phyloP scores from a whole-genome alignment of 2,329 filamentous ascomycete species.

The Hypoxylon sp. region DNA sequence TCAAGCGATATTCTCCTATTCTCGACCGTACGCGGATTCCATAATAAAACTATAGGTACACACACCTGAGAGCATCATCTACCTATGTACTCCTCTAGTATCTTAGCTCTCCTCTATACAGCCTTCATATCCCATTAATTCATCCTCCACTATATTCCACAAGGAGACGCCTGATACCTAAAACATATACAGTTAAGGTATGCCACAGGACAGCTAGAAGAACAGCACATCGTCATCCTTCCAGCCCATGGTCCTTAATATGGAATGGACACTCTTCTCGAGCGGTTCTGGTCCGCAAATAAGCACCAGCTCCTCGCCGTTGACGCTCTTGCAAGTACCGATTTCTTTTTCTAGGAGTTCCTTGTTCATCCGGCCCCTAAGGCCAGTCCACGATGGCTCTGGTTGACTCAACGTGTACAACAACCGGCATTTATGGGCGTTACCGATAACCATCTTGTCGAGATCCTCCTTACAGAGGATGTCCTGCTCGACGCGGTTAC shows the following conservation, averaged over 20 bases:
- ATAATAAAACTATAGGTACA: neutral
- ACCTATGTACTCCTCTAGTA: neutral
- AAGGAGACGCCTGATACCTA: neutral
- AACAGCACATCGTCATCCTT: constrained; percentile 79
- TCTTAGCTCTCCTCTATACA: neutral
- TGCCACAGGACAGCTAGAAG: constrained; percentile 68
- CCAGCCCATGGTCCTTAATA: constrained; percentile 75
- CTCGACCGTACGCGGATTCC: neutral
- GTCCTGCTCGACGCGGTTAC: constrained; percentile 82
- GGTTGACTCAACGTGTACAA: constrained; percentile 79
- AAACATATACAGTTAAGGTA: constrained; percentile 1
- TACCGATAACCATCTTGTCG: constrained; percentile 70
- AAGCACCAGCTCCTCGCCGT: constrained; percentile 74
- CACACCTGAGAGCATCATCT: neutral
- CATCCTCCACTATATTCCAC: neutral
- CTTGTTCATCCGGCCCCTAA: constrained; percentile 75
- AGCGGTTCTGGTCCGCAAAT: constrained; percentile 84
- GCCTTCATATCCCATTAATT: neutral
- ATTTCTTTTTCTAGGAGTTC: constrained; percentile 74
- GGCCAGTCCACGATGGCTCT: constrained; percentile 75
- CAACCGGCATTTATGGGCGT: constrained; percentile 72
- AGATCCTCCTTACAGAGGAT: constrained; percentile 85
- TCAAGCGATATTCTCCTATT: neutral
- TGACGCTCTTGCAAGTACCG: constrained; percentile 55
- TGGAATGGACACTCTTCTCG: constrained; percentile 72